Conservation (phyloP, 2,329 filamentous ascomycete species). For the Graphiopsis chlorocephala region DNA sequence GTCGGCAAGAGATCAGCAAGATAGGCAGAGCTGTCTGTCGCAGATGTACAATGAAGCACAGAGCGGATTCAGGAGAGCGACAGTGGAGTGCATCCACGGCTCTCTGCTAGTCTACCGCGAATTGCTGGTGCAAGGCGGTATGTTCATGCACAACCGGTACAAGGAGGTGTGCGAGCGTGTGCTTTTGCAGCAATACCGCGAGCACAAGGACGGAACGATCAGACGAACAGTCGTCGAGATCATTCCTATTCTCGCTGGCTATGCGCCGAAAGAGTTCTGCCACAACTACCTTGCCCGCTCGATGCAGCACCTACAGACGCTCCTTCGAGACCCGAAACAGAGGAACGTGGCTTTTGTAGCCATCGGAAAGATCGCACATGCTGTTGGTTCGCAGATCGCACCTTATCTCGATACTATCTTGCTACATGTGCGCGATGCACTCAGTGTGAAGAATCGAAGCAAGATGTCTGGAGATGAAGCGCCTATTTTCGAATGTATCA, state of each 20-base stretch:
- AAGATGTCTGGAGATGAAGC: conserved; percentile 57
- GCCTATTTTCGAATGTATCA: conserved; percentile 96
- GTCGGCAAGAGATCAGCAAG: conserved; percentile 81
- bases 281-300: conserved; percentile 86
- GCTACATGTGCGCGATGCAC: conserved; percentile 86
- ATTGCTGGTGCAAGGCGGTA: conserved; percentile 87
- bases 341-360: conserved; percentile 91
- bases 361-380: conserved; percentile 93
- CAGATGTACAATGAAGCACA: conserved; percentile 87
- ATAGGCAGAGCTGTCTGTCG: conserved; percentile 83
- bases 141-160: conserved; percentile 96
- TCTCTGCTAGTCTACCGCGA: conserved; percentile 91
- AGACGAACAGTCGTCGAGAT: conserved; percentile 85
- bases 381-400: conserved; percentile 90
- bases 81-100: conserved; percentile 88
- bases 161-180: conserved; percentile 90
- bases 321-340: conserved; percentile 93
- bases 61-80: conserved; percentile 73
- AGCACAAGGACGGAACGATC: conserved; percentile 84
- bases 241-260: conserved; percentile 89
- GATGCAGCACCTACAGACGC: conserved; percentile 92
- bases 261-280: conserved; percentile 87
- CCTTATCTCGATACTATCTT: conserved; percentile 94
- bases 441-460: conserved; percentile 72
- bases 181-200: conserved; percentile 71